A percentile compares a stretch with the other conserved stretches of the same genome.
phyloP scores from a whole-genome alignment of 2,329 filamentous ascomycete genomes.

The Arthroderma uncinatum region DNA sequence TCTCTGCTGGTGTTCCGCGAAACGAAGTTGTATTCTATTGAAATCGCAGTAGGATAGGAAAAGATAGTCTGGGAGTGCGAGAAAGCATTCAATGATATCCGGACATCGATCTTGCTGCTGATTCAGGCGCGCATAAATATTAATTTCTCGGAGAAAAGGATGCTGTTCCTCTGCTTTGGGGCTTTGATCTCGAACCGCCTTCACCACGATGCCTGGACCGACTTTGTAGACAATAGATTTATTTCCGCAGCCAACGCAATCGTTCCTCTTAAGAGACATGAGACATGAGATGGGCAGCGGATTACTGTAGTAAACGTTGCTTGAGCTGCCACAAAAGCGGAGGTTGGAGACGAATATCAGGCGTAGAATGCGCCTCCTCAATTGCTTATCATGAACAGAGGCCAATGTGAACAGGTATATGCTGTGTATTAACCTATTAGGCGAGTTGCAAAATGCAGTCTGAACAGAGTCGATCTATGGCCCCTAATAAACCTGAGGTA shows the following conservation, averaged over 20 bases:
- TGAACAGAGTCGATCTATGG: too few species aligned
- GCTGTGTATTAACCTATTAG: too few species aligned
- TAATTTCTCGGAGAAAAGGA: conserved; percentile 10
- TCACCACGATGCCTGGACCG: conserved; percentile 16
- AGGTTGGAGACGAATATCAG: too few species aligned
- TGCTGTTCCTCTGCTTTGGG: conserved; percentile 3
- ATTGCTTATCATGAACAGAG: too few species aligned
- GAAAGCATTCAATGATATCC: conserved; percentile 15
- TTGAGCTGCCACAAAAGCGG: too few species aligned
- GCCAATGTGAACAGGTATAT: too few species aligned
- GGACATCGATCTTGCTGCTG: conserved; percentile 10
- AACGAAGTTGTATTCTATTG: conserved; percentile 3
- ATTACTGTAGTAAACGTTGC: too few species aligned
- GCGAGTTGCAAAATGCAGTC: too few species aligned
- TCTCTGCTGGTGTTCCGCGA: conserved; percentile 10
- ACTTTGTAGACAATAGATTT: conserved; percentile 1
- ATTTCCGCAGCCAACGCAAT: background rate
- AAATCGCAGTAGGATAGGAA: conserved; percentile 14
- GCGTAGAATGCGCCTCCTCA: too few species aligned
- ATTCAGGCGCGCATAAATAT: conserved; percentile 14
- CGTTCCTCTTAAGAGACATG: background rate
- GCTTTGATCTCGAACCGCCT: conserved; percentile 10
- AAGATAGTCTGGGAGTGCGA: conserved; percentile 13
- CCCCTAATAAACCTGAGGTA: too few species aligned
- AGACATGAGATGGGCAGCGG: background rate